Base-by-base conservation (phyloP, 2,329 filamentous ascomycete species). In the Pseudogymnoascus sp. region DNA sequence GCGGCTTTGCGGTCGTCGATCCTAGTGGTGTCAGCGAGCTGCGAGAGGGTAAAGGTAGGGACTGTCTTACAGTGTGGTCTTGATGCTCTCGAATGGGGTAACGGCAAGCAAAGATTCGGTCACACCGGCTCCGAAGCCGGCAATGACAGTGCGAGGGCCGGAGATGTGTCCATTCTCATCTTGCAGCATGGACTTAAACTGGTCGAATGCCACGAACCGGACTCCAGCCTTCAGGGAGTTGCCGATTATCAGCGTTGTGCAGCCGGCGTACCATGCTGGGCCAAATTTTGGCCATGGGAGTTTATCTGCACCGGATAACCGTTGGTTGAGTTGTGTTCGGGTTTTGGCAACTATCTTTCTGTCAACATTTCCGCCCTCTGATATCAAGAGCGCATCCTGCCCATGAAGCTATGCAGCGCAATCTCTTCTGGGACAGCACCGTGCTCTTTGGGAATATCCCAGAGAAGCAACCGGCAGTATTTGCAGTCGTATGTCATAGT, bases 181-280 rank as follows among this genome's bases (percentile, higher is more conserved):
- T 72, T 87, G 85, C 5, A 99, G 84, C 33, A 96, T 73, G 28
- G 81, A 80, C 79, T 96, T 98, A 80, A 96, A 97, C 72, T 91
- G 89, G 77, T 99, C 95, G 74, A 98, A 99, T 0, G 95, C 92
- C 63, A 98, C 91, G 72, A 99, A 99, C 68, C 92, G 88, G 67
- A 98, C 96, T 65, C 92, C 95, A 38, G 95, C 95, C 80, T 99
- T 99, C 74, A 95, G 83, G 61, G 92, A 96, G 78, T 99, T 99
- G 65, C 95, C 95, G 69, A 98, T 91, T 65, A 99, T 96, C 74
- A 97, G 79, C 28, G 95, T 98, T 56, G 95, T 98, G 79, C 95
- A 99, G 38, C 95, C 95, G 11, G 95, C 93, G 76, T 99, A 99
- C 95, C 95, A 99, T 76, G 96, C 91, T 70, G 78, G 81, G 59